Percentiles rank a stretch among this genome's conserved stretches.
Evolutionary conservation across 345 rosid genomes (phyloP).

Genomic region (Salix exigua): DNA sequence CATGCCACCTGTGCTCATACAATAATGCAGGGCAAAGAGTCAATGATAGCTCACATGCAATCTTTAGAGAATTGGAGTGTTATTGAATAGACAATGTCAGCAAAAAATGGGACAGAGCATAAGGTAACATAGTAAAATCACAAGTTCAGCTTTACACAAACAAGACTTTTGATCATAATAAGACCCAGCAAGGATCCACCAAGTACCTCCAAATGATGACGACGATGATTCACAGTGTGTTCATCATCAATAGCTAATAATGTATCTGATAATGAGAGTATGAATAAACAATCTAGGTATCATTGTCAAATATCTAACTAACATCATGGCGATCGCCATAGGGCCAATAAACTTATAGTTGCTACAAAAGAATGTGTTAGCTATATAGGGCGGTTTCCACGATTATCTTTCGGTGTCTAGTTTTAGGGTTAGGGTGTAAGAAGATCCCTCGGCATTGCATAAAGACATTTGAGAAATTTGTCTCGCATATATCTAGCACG

Average conservation of each 20-base stretch:
- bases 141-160: background rate
- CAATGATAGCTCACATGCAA: background rate
- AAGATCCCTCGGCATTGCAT: constrained; percentile 19
- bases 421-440: background rate
- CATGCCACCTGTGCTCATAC: background rate
- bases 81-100: background rate
- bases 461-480: constrained; percentile 11
- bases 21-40: background rate
- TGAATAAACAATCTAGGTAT: background rate
- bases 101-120: background rate
- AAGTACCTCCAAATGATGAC: background rate
- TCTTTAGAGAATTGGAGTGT: background rate
- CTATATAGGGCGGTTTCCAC: constrained; percentile 15
- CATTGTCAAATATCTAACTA: constrained; percentile 16
- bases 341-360: constrained; percentile 32
- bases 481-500: background rate
- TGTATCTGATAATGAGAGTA: too few relatives aligned
- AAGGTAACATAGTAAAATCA: background rate
- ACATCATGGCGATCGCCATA: constrained; percentile 21
- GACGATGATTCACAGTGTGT: background rate
- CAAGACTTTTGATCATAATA: background rate
- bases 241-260: background rate
- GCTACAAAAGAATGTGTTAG: constrained; percentile 3
- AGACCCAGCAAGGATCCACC: constrained; percentile 1
- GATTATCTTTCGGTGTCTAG: constrained; percentile 9